Conservation (phyloP, 768 basidiomycete species). For the Dentipellis fragilis region DNA sequence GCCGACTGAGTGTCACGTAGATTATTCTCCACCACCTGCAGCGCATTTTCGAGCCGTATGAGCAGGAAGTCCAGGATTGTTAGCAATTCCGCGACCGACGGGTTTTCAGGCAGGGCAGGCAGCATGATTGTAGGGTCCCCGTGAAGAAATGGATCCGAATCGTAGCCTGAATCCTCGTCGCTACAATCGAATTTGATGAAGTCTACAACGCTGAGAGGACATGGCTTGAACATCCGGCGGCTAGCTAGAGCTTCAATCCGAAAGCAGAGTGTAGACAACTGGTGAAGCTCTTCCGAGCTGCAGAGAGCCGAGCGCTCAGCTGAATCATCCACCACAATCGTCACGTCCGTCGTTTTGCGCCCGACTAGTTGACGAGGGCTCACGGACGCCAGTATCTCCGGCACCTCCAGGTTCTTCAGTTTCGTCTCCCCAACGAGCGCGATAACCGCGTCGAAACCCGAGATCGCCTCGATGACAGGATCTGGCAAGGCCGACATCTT, state of each 20-base stretch:
- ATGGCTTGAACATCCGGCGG: conserved; percentile 14
- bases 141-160: no score
- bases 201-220: no score
- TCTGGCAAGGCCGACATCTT: conserved; percentile 3
- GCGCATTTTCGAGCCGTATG: no score
- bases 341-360: conserved; percentile 49
- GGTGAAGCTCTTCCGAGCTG: conserved; percentile 60
- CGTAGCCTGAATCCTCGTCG: no score
- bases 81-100: no score
- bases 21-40: no score
- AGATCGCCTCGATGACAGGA: conserved; percentile 65
- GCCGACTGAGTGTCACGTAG: no score
- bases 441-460: conserved; percentile 57
- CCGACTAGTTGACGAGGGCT: conserved; percentile 70
- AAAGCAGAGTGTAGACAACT: conserved; percentile 63
- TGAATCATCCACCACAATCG: conserved; percentile 13
- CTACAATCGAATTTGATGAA: no score
- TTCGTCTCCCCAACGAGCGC: conserved; percentile 78
- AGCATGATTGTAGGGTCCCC: no score
- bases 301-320: conserved; percentile 37
- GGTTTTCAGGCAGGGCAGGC: no score
- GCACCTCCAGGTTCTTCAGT: conserved; percentile 89
- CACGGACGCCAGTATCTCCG: conserved; percentile 76
- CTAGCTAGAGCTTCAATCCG: conserved; percentile 71
- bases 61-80: no score